These are phyloP conservation scores for Phylloporus arenicola DNA, from an alignment of 768 basidiomycete species.

Conservation along the genomic window DNA sequence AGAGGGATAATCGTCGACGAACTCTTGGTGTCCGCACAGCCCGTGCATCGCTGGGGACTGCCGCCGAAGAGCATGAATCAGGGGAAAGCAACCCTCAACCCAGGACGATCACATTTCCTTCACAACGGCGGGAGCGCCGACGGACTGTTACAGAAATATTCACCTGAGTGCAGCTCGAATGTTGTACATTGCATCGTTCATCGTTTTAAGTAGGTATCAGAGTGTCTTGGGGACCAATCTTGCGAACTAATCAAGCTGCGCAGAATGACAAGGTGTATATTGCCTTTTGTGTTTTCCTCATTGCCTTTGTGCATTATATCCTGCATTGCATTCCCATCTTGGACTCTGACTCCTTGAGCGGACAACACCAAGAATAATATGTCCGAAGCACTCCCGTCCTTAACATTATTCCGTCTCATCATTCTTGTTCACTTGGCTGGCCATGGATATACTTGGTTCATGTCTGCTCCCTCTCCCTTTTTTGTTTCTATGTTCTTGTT, in stretches of 20 bases:
- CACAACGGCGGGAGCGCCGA: constrained; percentile 38
- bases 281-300: constrained; percentile 6
- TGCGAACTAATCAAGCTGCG: not conserved
- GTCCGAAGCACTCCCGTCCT: constrained; percentile 20
- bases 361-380: constrained; percentile 10
- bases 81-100: constrained; percentile 32
- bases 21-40: constrained; percentile 37
- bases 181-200: constrained; percentile 10
- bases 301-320: constrained; percentile 23
- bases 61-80: constrained; percentile 25
- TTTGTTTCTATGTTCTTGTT: constrained; percentile 13
- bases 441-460: constrained; percentile 20
- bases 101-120: constrained; percentile 31
- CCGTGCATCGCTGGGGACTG: constrained; percentile 43
- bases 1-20: constrained; percentile 38
- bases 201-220: constrained; percentile 15
- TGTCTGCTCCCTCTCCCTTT: constrained; percentile 5
- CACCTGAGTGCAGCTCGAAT: constrained; percentile 13
- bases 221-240: not conserved
- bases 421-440: constrained; percentile 24
- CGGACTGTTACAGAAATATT: constrained; percentile 51
- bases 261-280: constrained; percentile 19
- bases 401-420: constrained; percentile 28
- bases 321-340: constrained; percentile 16
- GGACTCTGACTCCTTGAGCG: constrained; percentile 15